Base-by-base conservation (phyloP, 2,329 filamentous ascomycete species). In the Aspergillus pseudoterreus region DNA sequence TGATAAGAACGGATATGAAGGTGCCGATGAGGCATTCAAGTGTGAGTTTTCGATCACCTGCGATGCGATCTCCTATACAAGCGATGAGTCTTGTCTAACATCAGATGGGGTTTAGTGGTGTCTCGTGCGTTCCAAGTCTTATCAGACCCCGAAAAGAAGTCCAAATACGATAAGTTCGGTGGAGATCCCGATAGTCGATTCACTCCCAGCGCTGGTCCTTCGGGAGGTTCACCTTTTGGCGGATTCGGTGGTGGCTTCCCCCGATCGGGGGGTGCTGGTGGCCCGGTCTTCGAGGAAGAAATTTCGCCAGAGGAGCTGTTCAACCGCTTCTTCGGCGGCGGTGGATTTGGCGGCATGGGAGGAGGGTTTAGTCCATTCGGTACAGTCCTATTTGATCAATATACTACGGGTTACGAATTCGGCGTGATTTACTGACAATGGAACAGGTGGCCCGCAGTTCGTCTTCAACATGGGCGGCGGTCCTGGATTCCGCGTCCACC, bases 1-100 rank as follows among this genome's bases (percentile, higher is more conserved):
- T 57, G 94, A 99, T 78, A 99, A 99, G 79, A 99, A 99, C 79
- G 92, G 92, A 46, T 92, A 96, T 70, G 86, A 92, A 35, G 85
- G 95, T 54, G 92, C 94, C 50, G 94, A 96, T 70, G 94, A 99
- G 76, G 94, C 94, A 30, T 99, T 99, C 78, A 99, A 99, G 78
- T 88, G 82, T 84, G 66, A 71, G 79, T 74, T 45, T 38, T 38
- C 6, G 43, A 49, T 27, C 48, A 12, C 12, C 36, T 49, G 47
- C 44, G 24, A 49, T 24, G 27, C 27, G 27, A 30, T 30, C 27
- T 53, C 15, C 38, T 45, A n/a, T 32, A 27, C 22, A 19, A 44
- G 47, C 39, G 52, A 35, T 14, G 24, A 4, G 17, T 1, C 1
- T 11, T 97, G 24, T 88, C 89, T 59, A 42, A 58, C 27, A 2